Percentiles rank a stretch among this genome's conserved stretches.
phyloP scores from a whole-genome alignment of 768 basidiomycete genomes.

The Rubroboletus pulcherrimus region DNA sequence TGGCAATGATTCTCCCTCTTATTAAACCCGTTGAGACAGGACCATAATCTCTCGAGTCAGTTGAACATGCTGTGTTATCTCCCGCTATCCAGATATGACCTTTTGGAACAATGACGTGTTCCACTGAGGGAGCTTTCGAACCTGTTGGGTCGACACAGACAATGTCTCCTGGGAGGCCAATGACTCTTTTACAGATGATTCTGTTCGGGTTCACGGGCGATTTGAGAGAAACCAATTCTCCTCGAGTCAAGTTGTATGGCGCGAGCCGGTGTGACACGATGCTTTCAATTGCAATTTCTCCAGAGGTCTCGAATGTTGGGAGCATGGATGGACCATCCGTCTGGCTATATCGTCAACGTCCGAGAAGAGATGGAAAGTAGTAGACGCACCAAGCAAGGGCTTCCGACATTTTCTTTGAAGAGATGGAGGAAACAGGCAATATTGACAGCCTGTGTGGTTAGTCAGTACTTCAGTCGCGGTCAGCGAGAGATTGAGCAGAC shows the following conservation, averaged over 20 bases:
- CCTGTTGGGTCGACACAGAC: constrained; percentile 88
- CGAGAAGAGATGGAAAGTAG: neutral
- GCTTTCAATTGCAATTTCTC: constrained; percentile 65
- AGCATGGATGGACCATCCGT: constrained; percentile 78
- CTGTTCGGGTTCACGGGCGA: constrained; percentile 67
- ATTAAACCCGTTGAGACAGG: constrained; percentile 82
- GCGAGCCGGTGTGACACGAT: constrained; percentile 50
- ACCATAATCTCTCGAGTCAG: constrained; percentile 90
- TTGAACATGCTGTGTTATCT: constrained; percentile 79
- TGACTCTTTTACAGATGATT: constrained; percentile 82
- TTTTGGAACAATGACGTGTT: constrained; percentile 75
- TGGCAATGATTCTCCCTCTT: constrained; percentile 60
- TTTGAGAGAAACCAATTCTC: constrained; percentile 70
- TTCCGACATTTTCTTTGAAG: constrained; percentile 58
- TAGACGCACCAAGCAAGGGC: constrained; percentile 46
- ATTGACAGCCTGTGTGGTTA: constrained; percentile 49
- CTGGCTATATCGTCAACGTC: constrained; percentile 33
- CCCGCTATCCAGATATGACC: constrained; percentile 91
- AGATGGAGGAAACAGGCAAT: constrained; percentile 57
- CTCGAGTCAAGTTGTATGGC: constrained; percentile 54
- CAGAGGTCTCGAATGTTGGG: constrained; percentile 59
- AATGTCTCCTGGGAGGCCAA: constrained; percentile 87
- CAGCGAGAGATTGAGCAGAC: constrained; percentile 1
- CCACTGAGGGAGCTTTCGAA: constrained; percentile 53
- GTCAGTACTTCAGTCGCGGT: constrained; percentile 7